Conservation (phyloP, 2,329 filamentous ascomycete species). For the Calonectria pteridis region DNA sequence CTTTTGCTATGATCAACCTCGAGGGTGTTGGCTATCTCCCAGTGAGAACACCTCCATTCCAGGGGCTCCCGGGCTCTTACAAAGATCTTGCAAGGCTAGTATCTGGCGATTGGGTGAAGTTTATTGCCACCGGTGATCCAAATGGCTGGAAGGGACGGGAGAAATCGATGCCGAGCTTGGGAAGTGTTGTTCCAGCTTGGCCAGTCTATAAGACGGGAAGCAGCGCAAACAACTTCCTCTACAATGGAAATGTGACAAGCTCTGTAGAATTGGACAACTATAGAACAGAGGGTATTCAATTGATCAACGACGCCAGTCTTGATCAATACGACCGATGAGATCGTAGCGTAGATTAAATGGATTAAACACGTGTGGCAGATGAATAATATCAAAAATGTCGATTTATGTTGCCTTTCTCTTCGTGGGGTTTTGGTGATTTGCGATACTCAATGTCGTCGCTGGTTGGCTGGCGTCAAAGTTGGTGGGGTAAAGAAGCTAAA, state of each 20-base stretch:
- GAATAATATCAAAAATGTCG: neutral
- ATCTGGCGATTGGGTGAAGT: constrained; percentile 26
- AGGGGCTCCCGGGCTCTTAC: constrained; percentile 19
- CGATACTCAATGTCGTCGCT: neutral
- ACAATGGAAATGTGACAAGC: constrained; percentile 26
- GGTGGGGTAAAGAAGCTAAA: neutral
- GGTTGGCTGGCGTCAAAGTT: neutral
- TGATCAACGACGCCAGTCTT: constrained; percentile 18
- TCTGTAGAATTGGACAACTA: constrained; percentile 13
- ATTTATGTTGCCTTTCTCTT: neutral
- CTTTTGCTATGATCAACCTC: constrained; percentile 29
- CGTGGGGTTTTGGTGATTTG: neutral
- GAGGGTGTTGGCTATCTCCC: constrained; percentile 27
- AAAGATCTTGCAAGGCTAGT: constrained; percentile 22
- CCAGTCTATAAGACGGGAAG: neutral
- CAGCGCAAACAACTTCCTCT: constrained; percentile 12
- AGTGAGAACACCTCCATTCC: constrained; percentile 23
- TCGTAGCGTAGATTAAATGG: neutral
- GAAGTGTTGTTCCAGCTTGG: constrained; percentile 16
- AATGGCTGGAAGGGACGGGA: constrained; percentile 28
- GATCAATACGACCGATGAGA: constrained; percentile 25
- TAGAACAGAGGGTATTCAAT: constrained; percentile 8
- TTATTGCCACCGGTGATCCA: constrained; percentile 23
- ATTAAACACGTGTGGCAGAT: neutral
- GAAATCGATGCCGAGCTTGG: constrained; percentile 5